These are phyloP conservation scores for Geoglossum cookeanum DNA, from an alignment of 2,329 filamentous ascomycete species.

Conservation along the genomic window DNA sequence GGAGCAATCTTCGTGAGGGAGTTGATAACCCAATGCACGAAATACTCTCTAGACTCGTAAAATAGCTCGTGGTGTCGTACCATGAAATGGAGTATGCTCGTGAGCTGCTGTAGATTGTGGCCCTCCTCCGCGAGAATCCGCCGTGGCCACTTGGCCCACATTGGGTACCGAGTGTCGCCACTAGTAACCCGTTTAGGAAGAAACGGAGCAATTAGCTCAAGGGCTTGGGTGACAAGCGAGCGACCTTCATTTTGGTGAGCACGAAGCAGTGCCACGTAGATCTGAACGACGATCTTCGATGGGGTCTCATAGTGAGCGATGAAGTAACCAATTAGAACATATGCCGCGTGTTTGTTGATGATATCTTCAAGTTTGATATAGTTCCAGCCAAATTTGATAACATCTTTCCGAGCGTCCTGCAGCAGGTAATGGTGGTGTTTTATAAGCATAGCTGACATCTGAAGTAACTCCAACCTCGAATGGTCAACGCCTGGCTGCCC, in stretches of 20 bases:
- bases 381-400: constrained; percentile 98
- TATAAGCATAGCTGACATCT: constrained; percentile 83
- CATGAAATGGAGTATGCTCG: constrained; percentile 92
- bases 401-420: constrained; percentile 85
- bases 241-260: constrained; percentile 92
- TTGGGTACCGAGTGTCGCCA: constrained; percentile 51
- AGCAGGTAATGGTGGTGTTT: constrained; percentile 84
- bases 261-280: constrained; percentile 78
- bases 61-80: constrained; percentile 85
- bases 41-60: constrained; percentile 85
- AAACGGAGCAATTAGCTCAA: constrained; percentile 89
- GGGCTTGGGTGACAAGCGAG: constrained; percentile 75
- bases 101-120: constrained; percentile 87
- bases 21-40: constrained; percentile 71
- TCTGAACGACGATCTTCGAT: constrained; percentile 84
- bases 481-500: constrained; percentile 80
- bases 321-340: constrained; percentile 93
- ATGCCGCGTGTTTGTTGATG: constrained; percentile 97
- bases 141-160: constrained; percentile 79
- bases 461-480: constrained; percentile 85
- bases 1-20: constrained; percentile 75
- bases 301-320: constrained; percentile 95
- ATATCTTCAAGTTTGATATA: constrained; percentile 97
- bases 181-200: constrained; percentile 65
- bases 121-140: constrained; percentile 87